phyloP scores from a whole-genome alignment of 768 basidiomycete species.

The Collybia sordida region DNA sequence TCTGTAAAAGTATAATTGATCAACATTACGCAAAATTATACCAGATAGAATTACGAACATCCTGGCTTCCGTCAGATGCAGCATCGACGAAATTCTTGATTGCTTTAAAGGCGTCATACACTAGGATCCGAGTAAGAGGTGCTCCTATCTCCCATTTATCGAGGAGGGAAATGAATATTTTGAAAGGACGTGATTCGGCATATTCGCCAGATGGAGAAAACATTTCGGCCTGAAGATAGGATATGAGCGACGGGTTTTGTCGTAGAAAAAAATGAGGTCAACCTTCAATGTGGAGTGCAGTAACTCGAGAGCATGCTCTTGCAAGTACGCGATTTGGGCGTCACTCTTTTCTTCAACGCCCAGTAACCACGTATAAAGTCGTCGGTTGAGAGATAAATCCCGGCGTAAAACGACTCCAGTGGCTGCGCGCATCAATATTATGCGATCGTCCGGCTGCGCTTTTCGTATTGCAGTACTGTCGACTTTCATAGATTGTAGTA shows the following conservation, averaged over 20 bases:
- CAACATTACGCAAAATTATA: background rate
- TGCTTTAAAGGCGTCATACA: conserved; percentile 78
- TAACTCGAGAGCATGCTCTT: conserved; percentile 67
- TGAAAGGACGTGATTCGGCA: conserved; percentile 84
- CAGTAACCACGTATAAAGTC: conserved; percentile 91
- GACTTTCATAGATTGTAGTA: conserved; percentile 72
- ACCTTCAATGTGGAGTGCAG: conserved; percentile 72
- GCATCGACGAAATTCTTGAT: conserved; percentile 57
- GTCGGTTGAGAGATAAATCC: conserved; percentile 89
- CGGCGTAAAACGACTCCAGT: conserved; percentile 87
- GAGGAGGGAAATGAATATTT: conserved; percentile 90
- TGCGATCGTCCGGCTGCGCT: conserved; percentile 70
- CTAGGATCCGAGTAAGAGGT: conserved; percentile 71
- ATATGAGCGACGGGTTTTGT: conserved; percentile 3
- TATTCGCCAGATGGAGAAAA: conserved; percentile 68
- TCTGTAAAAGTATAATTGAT: conserved; percentile 33
- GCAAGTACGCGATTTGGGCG: conserved; percentile 72
- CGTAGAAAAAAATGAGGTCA: conserved; percentile 5
- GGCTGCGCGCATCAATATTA: conserved; percentile 84
- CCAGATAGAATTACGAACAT: conserved; percentile 42
- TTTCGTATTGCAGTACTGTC: conserved; percentile 71
- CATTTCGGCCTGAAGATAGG: conserved; percentile 68
- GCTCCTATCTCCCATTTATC: conserved; percentile 98
- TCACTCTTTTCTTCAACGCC: conserved; percentile 79
- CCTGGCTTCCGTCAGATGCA: conserved; percentile 54